Conservation (phyloP, 768 basidiomycete species). For the Boletus fagicola region DNA sequence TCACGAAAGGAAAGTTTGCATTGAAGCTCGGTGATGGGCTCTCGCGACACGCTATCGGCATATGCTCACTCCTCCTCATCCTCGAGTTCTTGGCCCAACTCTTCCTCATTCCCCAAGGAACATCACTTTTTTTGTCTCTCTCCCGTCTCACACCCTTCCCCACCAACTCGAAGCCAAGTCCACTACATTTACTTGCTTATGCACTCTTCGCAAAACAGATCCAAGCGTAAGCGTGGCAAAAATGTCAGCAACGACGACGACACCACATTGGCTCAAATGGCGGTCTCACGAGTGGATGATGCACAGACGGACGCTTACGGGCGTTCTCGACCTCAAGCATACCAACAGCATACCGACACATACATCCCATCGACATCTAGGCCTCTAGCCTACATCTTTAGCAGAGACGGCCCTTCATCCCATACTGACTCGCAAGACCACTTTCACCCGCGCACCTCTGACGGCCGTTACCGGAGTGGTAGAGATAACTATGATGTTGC, state of each 20-base stretch:
- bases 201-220: conserved; percentile 39
- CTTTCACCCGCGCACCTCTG: conserved; percentile 39
- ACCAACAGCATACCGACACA: conserved; percentile 43
- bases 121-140: conserved; percentile 14
- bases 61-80: conserved; percentile 28
- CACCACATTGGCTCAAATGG: conserved; percentile 34
- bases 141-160: conserved; percentile 20
- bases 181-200: conserved; percentile 30
- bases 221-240: conserved; percentile 52
- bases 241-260: conserved; percentile 54
- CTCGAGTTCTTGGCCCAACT: conserved; percentile 32
- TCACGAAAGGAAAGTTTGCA: conserved; percentile 23
- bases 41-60: conserved; percentile 15
- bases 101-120: conserved; percentile 33
- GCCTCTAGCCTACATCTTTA: conserved; percentile 47
- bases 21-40: conserved; percentile 9
- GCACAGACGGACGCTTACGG: conserved; percentile 51
- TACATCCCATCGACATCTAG: conserved; percentile 45
- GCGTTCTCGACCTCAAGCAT: conserved; percentile 45
- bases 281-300: conserved; percentile 50
- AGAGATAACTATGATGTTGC: conserved; percentile 48
- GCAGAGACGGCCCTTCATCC: conserved; percentile 52
- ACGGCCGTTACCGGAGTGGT: conserved; percentile 50
- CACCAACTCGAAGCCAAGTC: conserved; percentile 20
- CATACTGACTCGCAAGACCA: conserved; percentile 46